These are phyloP conservation scores for Kwoniella newhampshirensis DNA, from an alignment of 768 basidiomycete species.

Conservation along the genomic window DNA sequence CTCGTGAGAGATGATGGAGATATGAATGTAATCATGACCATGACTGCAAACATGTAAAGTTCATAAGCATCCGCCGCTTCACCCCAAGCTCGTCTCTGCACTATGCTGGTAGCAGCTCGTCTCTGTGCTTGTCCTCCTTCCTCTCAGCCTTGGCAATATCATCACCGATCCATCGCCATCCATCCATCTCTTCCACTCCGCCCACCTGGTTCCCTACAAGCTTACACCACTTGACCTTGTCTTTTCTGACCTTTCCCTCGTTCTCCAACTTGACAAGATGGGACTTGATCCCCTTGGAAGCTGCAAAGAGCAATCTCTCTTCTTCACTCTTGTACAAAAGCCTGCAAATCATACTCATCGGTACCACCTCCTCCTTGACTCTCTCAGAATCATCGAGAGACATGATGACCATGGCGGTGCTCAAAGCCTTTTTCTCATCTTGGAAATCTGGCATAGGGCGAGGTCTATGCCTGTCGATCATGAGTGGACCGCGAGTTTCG, in stretches of 20 bases:
- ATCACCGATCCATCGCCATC: constrained; percentile 26
- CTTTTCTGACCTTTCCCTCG: constrained; percentile 32
- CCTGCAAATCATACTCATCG: constrained; percentile 26
- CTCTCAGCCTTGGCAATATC: background rate
- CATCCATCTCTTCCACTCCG: constrained; percentile 26
- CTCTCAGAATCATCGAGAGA: background rate
- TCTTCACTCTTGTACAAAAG: constrained; percentile 35
- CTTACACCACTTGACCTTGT: constrained; percentile 20
- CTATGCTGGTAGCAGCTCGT: too few species aligned
- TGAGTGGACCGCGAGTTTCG: constrained; percentile 6
- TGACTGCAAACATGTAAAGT: too few species aligned
- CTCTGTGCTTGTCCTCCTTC: too few species aligned
- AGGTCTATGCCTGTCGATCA: constrained; percentile 12
- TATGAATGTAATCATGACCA: too few species aligned
- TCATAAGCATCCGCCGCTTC: too few species aligned
- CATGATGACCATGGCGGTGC: background rate
- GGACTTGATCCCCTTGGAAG: constrained; percentile 19
- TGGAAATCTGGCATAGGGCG: constrained; percentile 13
- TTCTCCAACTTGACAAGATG: constrained; percentile 40
- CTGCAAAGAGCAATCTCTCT: constrained; percentile 32
- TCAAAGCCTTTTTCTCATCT: constrained; percentile 3
- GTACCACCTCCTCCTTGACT: constrained; percentile 11
- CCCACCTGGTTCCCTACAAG: constrained; percentile 23
- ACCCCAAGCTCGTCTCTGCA: too few species aligned
- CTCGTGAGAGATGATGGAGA: too few species aligned